A percentile compares a stretch with the other conserved stretches of the same genome.
phyloP scores from a whole-genome alignment of 1,139 yeast genomes.

The Meyerozyma elateridarum region DNA sequence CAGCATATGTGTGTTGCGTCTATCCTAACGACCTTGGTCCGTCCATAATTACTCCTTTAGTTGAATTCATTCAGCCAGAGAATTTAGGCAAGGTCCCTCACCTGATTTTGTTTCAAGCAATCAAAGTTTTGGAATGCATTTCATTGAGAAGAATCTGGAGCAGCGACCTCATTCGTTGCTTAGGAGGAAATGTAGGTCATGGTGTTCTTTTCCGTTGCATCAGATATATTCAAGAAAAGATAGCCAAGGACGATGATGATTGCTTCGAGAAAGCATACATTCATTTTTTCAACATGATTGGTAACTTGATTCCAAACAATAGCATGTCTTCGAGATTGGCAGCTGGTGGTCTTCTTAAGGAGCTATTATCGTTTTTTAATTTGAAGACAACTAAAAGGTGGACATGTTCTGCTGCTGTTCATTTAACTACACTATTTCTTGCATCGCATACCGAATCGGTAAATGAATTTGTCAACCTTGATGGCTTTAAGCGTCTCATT shows the following conservation, averaged over 20 bases:
- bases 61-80: slow-evolving; percentile 58
- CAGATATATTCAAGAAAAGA: slow-evolving; percentile 52
- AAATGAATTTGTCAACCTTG: slow-evolving; percentile 56
- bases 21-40: slow-evolving; percentile 62
- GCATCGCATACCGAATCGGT: slow-evolving; percentile 43
- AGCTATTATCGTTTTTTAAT: slow-evolving; percentile 59
- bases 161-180: slow-evolving; percentile 69
- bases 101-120: slow-evolving; percentile 54
- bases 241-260: slow-evolving; percentile 31
- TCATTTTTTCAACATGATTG: slow-evolving; percentile 53
- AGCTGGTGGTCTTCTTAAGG: slow-evolving; percentile 68
- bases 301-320: slow-evolving; percentile 53
- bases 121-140: slow-evolving; percentile 67
- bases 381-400: slow-evolving; percentile 48
- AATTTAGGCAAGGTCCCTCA: slow-evolving; percentile 48
- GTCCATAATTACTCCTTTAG: slow-evolving; percentile 63
- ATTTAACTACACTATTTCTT: slow-evolving; percentile 54
- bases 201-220: slow-evolving; percentile 75
- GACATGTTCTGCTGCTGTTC: slow-evolving; percentile 63
- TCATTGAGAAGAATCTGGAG: slow-evolving; percentile 70
- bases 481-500: slow-evolving; percentile 65
- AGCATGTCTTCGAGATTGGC: slow-evolving; percentile 41
- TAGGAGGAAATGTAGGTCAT: slow-evolving; percentile 88
- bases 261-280: slow-evolving; percentile 45
- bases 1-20: slow-evolving; percentile 51